phyloP scores from a whole-genome alignment of 495 filamentous ascomycete genomes.

The Podospora comata region DNA sequence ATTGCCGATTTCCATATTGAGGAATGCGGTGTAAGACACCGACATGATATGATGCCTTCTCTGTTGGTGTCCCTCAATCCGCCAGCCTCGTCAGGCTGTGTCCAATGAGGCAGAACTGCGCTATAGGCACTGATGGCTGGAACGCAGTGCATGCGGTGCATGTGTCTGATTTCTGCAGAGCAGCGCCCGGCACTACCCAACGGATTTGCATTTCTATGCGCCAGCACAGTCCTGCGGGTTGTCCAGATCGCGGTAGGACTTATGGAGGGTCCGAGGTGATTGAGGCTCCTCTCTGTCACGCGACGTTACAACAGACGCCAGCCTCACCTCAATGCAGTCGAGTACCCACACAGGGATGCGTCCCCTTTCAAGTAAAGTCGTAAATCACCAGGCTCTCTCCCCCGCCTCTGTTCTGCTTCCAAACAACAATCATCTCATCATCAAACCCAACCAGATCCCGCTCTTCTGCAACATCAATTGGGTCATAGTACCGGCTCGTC shows the following conservation, averaged over 20 bases:
- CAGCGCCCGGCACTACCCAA: neutral
- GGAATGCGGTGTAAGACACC: neutral
- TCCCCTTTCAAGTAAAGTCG: neutral
- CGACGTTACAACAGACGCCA: neutral
- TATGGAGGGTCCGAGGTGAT: neutral
- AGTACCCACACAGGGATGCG: neutral
- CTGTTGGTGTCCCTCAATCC: neutral
- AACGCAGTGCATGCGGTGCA: neutral
- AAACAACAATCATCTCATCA: conserved; percentile 85
- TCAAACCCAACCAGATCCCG: conserved; percentile 83
- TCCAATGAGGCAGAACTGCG: neutral
- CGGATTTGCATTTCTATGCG: neutral
- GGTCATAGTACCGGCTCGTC: conserved; percentile 17
- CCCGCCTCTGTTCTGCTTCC: conserved; percentile 63
- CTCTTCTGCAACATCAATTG: conserved; percentile 21
- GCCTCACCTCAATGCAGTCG: neutral
- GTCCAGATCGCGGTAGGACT: neutral
- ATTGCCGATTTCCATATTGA: neutral
- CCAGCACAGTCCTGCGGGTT: neutral
- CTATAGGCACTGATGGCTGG: neutral
- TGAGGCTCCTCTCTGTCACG: too few relatives aligned
- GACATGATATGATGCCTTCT: neutral
- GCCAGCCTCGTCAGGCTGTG: neutral
- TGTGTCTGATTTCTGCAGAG: neutral
- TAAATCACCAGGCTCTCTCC: neutral